phyloP scores from a whole-genome alignment of 495 filamentous ascomycete genomes.

The Hyaloscypha hepaticicola region DNA sequence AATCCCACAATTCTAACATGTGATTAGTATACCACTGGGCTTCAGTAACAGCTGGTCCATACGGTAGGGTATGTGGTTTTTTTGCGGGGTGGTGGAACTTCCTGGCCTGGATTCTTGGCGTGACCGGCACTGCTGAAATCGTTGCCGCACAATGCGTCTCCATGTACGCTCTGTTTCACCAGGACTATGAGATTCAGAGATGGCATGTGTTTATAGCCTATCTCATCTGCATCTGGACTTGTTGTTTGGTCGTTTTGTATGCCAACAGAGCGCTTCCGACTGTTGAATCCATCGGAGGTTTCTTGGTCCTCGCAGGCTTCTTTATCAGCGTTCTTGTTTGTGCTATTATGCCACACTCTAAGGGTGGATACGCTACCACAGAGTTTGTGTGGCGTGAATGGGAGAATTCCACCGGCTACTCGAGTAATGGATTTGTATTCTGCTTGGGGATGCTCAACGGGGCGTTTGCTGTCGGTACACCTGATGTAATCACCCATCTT shows the following conservation, averaged over 20 bases:
- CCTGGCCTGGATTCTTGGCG: slow-evolving; percentile 71
- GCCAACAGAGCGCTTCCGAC: slow-evolving; percentile 65
- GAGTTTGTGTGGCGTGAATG: slow-evolving; percentile 55
- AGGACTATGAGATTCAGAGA: slow-evolving; percentile 55
- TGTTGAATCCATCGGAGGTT: slow-evolving; percentile 64
- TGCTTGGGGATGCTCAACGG: slow-evolving; percentile 81
- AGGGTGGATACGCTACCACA: slow-evolving; percentile 49
- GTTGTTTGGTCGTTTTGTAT: slow-evolving; percentile 64
- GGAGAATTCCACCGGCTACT: slow-evolving; percentile 22
- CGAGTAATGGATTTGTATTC: slow-evolving; percentile 70
- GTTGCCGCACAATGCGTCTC: slow-evolving; percentile 64
- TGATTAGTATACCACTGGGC: slow-evolving; percentile 79
- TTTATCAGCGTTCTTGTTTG: slow-evolving; percentile 72
- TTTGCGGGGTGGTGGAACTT: slow-evolving; percentile 82
- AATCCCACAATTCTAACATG: neutral
- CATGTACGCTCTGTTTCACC: slow-evolving; percentile 72
- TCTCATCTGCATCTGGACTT: slow-evolving; percentile 65
- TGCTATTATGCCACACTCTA: slow-evolving; percentile 65
- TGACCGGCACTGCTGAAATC: slow-evolving; percentile 67
- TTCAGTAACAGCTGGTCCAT: slow-evolving; percentile 67
- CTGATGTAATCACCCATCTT: slow-evolving; percentile 73
- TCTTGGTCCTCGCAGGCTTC: slow-evolving; percentile 67
- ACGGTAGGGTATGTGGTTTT: slow-evolving; percentile 69
- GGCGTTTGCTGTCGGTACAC: slow-evolving; percentile 80
- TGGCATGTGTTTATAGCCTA: slow-evolving; percentile 80